Conservation (phyloP, 768 basidiomycete species). For the Amanita inopinata region DNA sequence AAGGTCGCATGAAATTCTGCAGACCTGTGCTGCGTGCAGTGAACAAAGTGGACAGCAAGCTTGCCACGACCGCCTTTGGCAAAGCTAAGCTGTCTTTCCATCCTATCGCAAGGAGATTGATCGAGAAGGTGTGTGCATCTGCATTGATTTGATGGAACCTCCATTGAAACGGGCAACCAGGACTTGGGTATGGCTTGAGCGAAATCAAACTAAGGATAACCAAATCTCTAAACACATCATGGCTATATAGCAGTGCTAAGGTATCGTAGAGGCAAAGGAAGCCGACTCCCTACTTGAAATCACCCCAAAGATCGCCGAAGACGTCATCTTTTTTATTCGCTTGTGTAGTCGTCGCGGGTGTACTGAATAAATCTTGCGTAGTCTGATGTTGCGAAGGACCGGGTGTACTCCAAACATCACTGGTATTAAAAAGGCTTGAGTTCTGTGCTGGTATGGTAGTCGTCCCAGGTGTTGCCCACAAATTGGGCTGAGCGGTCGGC, state of each 20-base stretch:
- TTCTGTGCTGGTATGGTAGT: constrained; percentile 18
- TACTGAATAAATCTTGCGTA: constrained; percentile 24
- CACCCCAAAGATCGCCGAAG: constrained; percentile 80
- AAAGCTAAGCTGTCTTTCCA: constrained; percentile 50
- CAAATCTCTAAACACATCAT: too few species aligned
- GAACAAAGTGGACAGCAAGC: constrained; percentile 36
- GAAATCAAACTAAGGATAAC: not conserved
- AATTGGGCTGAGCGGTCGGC: constrained; percentile 27
- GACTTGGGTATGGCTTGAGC: constrained; percentile 6
- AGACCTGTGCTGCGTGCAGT: constrained; percentile 54
- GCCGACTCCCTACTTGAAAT: constrained; percentile 54
- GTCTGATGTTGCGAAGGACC: constrained; percentile 17
- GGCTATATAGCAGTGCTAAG: not conserved
- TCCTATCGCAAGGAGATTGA: constrained; percentile 65
- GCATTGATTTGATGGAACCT: too few species aligned
- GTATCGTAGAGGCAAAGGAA: too few species aligned
- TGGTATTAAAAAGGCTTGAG: constrained; percentile 35
- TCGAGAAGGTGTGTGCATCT: constrained; percentile 63
- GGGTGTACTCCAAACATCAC: constrained; percentile 46
- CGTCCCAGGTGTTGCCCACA: constrained; percentile 27
- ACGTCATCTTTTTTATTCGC: constrained; percentile 61
- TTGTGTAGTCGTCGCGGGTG: constrained; percentile 19
- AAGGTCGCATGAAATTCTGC: constrained; percentile 84
- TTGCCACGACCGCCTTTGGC: constrained; percentile 44
- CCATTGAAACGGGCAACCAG: too few species aligned